Base-by-base conservation (phyloP, 345 rosid genomes). In the Syzygium aromaticum region DNA sequence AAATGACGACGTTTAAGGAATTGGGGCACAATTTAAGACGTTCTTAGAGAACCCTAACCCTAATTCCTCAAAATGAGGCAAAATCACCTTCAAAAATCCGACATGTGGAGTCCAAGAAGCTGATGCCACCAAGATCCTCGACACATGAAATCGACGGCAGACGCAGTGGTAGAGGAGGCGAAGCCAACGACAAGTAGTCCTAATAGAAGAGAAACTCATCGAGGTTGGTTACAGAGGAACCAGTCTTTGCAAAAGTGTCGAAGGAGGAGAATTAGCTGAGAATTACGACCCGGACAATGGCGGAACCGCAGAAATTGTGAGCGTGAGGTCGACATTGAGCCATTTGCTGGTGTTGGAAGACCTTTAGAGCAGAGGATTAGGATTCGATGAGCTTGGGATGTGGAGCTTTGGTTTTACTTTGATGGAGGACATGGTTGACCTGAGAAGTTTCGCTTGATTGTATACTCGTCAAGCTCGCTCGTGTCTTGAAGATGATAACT, bases 121-220 rank as follows among this genome's bases (percentile, higher is more conserved):
- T 99, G 61, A 94, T 89, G 63, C 99, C 99, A 21, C 96, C 94
- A 7, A 96, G 98, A 93, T 96, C 99, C 14, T 94, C 98, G 51
- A 63, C 87, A 89, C 99, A 98, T 4, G 99, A 96, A 11, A 94
- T 94, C 12, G 98, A 94, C 27, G 98, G 98, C 43, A 96, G 93
- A 84, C 93, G 98, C 30, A 98, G 99, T 7, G 98, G 99, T 21
- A 98, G 98, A 1, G 99, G 98, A 4, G 95, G 99, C 7, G 98
- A 98, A 38, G 99, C 91, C 12, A 96, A 97, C 2, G 97, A 95
- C 0, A 98, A 94, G 92, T 96, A 96, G 88, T 98, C 99, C 89
- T 94, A 97, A 84, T 94, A 95, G 87, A 91, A 94, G 86, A 94
- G 87, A 87, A 88, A 89, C 25, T 93, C 86, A 89, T 92, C 95